Conservation (phyloP, 768 basidiomycete species). For the Psilocybe tampanensis region DNA sequence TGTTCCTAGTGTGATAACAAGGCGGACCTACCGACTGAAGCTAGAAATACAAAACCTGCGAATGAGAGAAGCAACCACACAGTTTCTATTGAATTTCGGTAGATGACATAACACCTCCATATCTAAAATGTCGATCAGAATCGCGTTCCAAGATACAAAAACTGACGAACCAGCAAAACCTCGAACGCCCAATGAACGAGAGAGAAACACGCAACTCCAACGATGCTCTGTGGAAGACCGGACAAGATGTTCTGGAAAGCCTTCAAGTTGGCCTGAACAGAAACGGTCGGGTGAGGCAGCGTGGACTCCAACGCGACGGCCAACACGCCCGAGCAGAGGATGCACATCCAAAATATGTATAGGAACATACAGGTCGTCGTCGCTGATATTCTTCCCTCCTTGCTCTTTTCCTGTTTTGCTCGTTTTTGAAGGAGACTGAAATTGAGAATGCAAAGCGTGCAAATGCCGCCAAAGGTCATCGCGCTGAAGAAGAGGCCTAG, state of each 20-base stretch:
- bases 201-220: background rate
- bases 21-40: slow-evolving; percentile 18
- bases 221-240: background rate
- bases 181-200: background rate
- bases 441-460: background rate
- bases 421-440: background rate
- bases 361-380: background rate
- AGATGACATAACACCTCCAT: slow-evolving; percentile 22
- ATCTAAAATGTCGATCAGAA: slow-evolving; percentile 8
- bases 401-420: background rate
- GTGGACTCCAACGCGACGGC: background rate
- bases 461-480: background rate
- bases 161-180: background rate
- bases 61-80: slow-evolving; percentile 5
- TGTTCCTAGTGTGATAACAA: too few species aligned
- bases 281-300: background rate
- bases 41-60: slow-evolving; percentile 4
- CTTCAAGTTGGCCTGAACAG: background rate
- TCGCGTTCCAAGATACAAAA: background rate
- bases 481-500: background rate
- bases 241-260: background rate
- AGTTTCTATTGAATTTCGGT: slow-evolving; percentile 9
- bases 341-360: background rate
- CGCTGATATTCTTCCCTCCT: background rate
- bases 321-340: background rate